A percentile compares a stretch with the other conserved stretches of the same genome.
phyloP scores from a whole-genome alignment of 169 alveolate species.

The Eimeria zaria region DNA sequence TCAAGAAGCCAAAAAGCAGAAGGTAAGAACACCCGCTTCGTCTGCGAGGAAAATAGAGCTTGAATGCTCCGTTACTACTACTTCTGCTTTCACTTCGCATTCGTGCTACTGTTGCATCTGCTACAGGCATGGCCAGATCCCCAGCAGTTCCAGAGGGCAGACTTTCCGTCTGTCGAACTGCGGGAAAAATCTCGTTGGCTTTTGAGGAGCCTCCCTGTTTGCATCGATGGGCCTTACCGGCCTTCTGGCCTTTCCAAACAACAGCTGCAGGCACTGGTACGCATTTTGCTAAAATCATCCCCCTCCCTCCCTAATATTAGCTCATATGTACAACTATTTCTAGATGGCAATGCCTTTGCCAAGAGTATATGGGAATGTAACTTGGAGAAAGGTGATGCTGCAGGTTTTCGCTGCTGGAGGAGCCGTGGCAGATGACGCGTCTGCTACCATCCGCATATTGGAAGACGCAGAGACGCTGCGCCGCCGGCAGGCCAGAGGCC shows the following conservation, averaged over 20 bases:
- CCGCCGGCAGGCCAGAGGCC: conserved; percentile 73
- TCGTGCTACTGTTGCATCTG: background rate
- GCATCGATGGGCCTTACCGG: conserved; percentile 61
- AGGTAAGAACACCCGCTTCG: conserved; percentile 22
- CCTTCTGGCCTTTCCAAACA: conserved; percentile 68
- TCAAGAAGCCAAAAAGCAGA: conserved; percentile 32
- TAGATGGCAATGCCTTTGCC: background rate
- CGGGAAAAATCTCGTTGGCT: conserved; percentile 54
- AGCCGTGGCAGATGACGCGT: conserved; percentile 35
- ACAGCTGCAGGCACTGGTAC: conserved; percentile 60
- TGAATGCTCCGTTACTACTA: background rate
- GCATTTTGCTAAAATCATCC: background rate
- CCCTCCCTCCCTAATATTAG: background rate
- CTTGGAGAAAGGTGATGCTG: conserved; percentile 7
- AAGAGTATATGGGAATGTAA: background rate
- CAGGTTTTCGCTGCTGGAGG: conserved; percentile 71
- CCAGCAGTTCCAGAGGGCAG: conserved; percentile 64
- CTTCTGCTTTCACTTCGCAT: background rate
- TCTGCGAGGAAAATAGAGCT: background rate
- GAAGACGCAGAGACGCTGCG: conserved; percentile 70
- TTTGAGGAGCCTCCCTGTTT: conserved; percentile 40
- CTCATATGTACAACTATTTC: background rate
- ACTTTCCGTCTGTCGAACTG: conserved; percentile 45
- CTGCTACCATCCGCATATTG: conserved; percentile 43
- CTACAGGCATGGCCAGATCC: conserved; percentile 79